Base-by-base conservation (phyloP, 208 protist genomes). In the Crithidia fasciculata region DNA sequence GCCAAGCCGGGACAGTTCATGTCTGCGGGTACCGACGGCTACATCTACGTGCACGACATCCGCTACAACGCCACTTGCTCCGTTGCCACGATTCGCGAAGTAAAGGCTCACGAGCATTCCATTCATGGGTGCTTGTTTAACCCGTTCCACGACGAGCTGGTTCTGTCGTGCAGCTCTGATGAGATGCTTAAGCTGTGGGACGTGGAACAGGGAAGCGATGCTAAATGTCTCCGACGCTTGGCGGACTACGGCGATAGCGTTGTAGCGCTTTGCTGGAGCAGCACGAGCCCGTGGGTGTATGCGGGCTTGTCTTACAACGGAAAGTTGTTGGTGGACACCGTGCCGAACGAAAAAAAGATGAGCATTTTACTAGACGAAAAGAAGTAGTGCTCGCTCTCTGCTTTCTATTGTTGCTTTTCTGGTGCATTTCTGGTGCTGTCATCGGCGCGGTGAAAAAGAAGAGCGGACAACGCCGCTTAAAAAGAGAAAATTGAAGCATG, bases 251-350 rank as follows among this genome's bases (percentile, higher is more conserved):
- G 87, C 18, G 92, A 97, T 59, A 90, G 76, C 52, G 92, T 97
- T 2, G 77, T 86, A 16, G 77, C 85, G 40, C 67, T 84, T 10
- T 93, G 85, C 72, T 97, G 94, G 92, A 96, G 91, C 47, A 84
- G 78, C 59, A 75, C 54, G 36, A 85, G 82, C 15, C 91, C 91
- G 4, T 97, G 94, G 92, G 86, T 96, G 0, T 97, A 90, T 83
- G 90, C 87, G 9, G 86, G 87, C n/a, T 63, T 97, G 10, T 95
- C 92, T 4, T 95, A 84, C 72, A 94, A 94, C 61, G 91, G 92
- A 43, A 92, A 91, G 54, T 76, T 97, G 3, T 47, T 97, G 4
- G 84, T 97, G 0, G 86, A 96, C 73, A 82, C 75, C 0, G 91
- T 96, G 4, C 90, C 91, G 39, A 87, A 92, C 40, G 86, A 94